These are phyloP conservation scores for Lichtheimia corymbifera DNA, from an alignment of 371 early-diverging fungal genomes.

Conservation along the genomic window DNA sequence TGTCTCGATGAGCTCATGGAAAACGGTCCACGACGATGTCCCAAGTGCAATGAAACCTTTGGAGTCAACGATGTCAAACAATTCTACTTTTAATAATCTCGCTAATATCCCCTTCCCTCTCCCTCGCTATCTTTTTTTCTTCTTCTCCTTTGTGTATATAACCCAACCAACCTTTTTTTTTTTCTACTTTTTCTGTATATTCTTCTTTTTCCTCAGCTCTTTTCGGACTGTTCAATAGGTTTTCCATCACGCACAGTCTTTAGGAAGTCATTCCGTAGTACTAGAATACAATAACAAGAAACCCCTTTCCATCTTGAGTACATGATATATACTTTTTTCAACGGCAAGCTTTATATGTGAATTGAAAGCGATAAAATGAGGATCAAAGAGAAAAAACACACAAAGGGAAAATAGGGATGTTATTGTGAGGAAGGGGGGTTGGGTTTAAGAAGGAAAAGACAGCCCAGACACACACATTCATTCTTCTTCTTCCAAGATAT, in stretches of 20 bases:
- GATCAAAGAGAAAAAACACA: conserved; percentile 6
- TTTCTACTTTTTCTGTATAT: background rate
- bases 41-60: conserved; percentile 93
- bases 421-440: background rate
- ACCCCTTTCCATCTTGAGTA: no score
- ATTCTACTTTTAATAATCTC: conserved; percentile 73
- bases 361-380: conserved; percentile 6
- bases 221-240: no score
- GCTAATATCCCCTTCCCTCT: background rate
- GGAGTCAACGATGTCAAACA: conserved; percentile 88
- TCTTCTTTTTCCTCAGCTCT: conserved; percentile 1
- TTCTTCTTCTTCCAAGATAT: conserved; percentile 36
- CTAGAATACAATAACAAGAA: no score
- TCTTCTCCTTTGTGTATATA: conserved; percentile 5
- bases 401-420: background rate
- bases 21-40: conserved; percentile 97
- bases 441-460: conserved; percentile 3
- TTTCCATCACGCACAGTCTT: no score
- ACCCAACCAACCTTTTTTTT: conserved; percentile 2
- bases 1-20: conserved; percentile 92
- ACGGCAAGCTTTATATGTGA: no score
- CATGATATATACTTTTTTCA: no score
- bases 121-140: conserved; percentile 6
- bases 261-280: no score
- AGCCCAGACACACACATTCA: background rate